Evolutionary conservation across 1,139 yeast genomes (phyloP).

Genomic region (Debaryomyces udenii): DNA sequence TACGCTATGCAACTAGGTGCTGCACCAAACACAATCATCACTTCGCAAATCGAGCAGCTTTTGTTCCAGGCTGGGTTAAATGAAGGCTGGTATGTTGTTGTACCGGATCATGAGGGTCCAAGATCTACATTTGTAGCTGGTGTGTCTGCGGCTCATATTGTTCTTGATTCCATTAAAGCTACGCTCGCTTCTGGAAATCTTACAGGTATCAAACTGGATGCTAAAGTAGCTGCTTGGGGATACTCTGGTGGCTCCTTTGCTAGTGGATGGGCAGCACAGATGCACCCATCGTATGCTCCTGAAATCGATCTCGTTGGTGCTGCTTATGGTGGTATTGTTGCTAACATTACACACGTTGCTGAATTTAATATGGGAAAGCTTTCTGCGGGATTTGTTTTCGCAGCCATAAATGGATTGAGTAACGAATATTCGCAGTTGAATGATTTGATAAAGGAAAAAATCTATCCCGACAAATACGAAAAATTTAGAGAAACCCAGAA

Average conservation of each 20-base stretch:
- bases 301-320: too few relatives aligned
- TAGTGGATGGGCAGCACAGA: conserved; percentile 39
- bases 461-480: too few relatives aligned
- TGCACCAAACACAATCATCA: too few relatives aligned
- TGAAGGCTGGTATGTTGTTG: conserved; percentile 36
- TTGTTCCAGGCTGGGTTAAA: conserved; percentile 28
- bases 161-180: conserved; percentile 17
- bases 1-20: too few relatives aligned
- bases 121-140: conserved; percentile 35
- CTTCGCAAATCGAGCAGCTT: conserved; percentile 33
- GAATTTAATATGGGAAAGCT: too few relatives aligned
- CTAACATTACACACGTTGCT: too few relatives aligned
- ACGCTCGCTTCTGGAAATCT: conserved; percentile 24
- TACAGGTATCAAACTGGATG: conserved; percentile 32
- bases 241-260: conserved; percentile 46
- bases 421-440: too few relatives aligned
- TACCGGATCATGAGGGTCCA: conserved; percentile 39
- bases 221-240: conserved; percentile 38
- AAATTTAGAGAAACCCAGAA: too few relatives aligned
- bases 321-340: too few relatives aligned
- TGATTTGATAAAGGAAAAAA: too few relatives aligned
- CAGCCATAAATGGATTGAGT: too few relatives aligned
- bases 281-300: conserved; percentile 36
- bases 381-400: too few relatives aligned
- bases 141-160: conserved; percentile 16